Conservation (phyloP, 73 alveolate genomes). For the Tetrahymena thermophila region DNA sequence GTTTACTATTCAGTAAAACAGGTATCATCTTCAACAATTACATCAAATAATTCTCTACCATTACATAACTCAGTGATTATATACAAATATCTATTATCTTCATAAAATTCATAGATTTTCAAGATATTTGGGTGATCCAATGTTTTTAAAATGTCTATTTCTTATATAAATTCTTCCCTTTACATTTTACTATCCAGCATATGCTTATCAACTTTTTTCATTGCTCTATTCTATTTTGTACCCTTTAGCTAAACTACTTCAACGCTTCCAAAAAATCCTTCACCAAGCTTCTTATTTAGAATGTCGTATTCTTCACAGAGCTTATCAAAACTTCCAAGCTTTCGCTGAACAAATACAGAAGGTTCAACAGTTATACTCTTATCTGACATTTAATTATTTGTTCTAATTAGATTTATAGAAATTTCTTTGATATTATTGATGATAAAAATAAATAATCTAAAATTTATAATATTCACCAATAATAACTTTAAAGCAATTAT, state of each 20-base stretch:
- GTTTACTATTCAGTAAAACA: slow-evolving; percentile 7
- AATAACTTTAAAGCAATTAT: too few relatives aligned
- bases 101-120: slow-evolving; percentile 23
- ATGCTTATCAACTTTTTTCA: neutral
- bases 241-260: neutral
- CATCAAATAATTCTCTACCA: slow-evolving; percentile 36
- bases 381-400: neutral
- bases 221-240: neutral
- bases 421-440: neutral
- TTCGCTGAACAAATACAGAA: neutral
- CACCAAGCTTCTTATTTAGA: neutral
- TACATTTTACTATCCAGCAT: neutral
- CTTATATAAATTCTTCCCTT: slow-evolving; percentile 6
- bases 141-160: slow-evolving; percentile 10
- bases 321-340: neutral
- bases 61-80: slow-evolving; percentile 31
- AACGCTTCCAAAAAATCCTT: neutral
- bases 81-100: slow-evolving; percentile 16
- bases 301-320: neutral
- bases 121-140: slow-evolving; percentile 42
- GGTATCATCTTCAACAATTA: neutral
- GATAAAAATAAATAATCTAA: neutral
- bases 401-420: neutral
- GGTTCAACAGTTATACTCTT: neutral
- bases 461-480: too few relatives aligned